Conservation (phyloP, 768 basidiomycete genomes). For the Suillus americanus region DNA sequence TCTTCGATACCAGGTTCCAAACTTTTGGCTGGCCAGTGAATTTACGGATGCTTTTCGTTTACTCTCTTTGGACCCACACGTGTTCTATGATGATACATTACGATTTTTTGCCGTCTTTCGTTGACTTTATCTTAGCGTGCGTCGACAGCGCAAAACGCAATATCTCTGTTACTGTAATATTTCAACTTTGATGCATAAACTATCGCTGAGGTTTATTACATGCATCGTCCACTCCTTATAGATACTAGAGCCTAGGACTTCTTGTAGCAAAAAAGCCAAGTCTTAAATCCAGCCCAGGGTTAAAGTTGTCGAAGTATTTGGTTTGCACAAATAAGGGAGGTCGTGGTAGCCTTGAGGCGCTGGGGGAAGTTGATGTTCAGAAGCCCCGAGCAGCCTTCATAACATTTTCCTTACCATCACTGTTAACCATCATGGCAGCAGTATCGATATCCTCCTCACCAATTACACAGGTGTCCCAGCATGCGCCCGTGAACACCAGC, state of each 20-base stretch:
- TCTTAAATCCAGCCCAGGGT: not conserved
- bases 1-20: slow-evolving; percentile 2
- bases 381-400: slow-evolving; percentile 17
- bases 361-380: slow-evolving; percentile 16
- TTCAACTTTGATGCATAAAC: not conserved
- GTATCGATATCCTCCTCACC: slow-evolving; percentile 49
- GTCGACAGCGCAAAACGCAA: not conserved
- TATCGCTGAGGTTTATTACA: not conserved
- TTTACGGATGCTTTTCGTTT: slow-evolving; percentile 9
- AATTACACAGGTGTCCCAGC: slow-evolving; percentile 57
- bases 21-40: slow-evolving; percentile 2
- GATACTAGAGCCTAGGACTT: not conserved
- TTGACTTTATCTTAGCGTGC: not conserved
- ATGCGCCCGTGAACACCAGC: slow-evolving; percentile 60
- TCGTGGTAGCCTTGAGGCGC: slow-evolving; percentile 29
- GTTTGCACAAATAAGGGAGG: slow-evolving; percentile 27
- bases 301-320: slow-evolving; percentile 24
- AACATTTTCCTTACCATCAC: slow-evolving; percentile 16
- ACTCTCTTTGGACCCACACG: slow-evolving; percentile 5
- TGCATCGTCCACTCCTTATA: slow-evolving; percentile 1
- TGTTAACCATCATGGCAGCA: slow-evolving; percentile 35
- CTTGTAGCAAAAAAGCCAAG: not conserved
- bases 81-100: slow-evolving; percentile 9
- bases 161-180: slow-evolving; percentile 1
- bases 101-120: not conserved